Conservation (phyloP, 1,139 yeast genomes). For the Pichia sp. region DNA sequence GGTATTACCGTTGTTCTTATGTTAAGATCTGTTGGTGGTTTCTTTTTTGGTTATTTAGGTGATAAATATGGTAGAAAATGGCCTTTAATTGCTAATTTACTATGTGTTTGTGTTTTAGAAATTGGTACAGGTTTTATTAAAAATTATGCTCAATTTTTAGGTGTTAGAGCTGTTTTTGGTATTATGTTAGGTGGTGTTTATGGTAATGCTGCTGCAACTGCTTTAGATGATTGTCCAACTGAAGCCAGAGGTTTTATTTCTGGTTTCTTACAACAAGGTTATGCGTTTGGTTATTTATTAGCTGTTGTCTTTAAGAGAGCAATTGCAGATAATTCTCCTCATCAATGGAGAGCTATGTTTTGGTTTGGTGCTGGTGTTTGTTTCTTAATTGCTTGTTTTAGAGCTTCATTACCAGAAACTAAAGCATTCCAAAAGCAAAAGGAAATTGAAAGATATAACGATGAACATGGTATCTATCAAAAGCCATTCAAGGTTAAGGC, state of each 20-base stretch:
- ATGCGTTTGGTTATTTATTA: conserved; percentile 62
- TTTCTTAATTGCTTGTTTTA: conserved; percentile 48
- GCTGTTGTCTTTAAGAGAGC: conserved; percentile 64
- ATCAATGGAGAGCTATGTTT: conserved; percentile 70
- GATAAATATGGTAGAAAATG: conserved; percentile 70
- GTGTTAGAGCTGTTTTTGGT: conserved; percentile 65
- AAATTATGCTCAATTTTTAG: conserved; percentile 59
- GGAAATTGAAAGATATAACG: conserved; percentile 30
- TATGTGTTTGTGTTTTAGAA: conserved; percentile 51
- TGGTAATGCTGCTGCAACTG: conserved; percentile 62
- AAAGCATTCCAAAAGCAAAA: conserved; percentile 39
- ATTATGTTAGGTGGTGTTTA: conserved; percentile 67
- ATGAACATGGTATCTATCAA: conserved; percentile 26
- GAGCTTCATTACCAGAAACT: conserved; percentile 54
- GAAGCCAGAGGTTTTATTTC: conserved; percentile 58
- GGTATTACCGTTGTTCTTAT: conserved; percentile 74
- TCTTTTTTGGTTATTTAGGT: conserved; percentile 58
- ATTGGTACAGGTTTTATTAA: conserved; percentile 68
- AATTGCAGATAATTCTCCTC: conserved; percentile 42
- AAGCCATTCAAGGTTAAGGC: conserved; percentile 28
- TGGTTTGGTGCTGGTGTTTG: conserved; percentile 79
- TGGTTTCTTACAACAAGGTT: conserved; percentile 68
- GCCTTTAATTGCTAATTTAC: conserved; percentile 54
- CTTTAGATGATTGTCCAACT: conserved; percentile 62
- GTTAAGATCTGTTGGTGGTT: conserved; percentile 76